Evolutionary conservation across 2,329 filamentous ascomycete species (phyloP).

Genomic region (Penicillium occitanis): DNA sequence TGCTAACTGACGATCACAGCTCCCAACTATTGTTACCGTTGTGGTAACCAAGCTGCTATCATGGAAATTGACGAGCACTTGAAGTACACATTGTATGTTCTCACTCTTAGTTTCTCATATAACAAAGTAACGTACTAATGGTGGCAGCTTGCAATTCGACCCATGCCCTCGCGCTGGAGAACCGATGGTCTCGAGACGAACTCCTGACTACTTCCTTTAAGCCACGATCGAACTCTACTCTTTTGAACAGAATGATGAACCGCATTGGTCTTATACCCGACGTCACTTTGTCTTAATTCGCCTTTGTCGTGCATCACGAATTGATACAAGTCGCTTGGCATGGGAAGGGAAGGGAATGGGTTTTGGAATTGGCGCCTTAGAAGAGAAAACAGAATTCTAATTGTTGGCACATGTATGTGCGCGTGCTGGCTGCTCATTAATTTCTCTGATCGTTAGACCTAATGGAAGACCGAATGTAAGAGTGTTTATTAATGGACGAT

Average conservation of each 20-base stretch:
- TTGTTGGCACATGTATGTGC: constrained; percentile 13
- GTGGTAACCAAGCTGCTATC: constrained; percentile 98
- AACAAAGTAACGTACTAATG: not conserved
- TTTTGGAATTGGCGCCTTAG: constrained; percentile 16
- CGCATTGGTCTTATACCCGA: constrained; percentile 19
- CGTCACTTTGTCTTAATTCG: constrained; percentile 14
- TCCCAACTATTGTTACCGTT: constrained; percentile 96
- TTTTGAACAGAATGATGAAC: constrained; percentile 19
- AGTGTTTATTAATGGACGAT: not conserved
- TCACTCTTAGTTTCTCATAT: not conserved
- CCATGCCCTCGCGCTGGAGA: constrained; percentile 96
- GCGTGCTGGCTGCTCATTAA: constrained; percentile 3
- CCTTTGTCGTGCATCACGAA: constrained; percentile 10
- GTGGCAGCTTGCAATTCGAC: constrained; percentile 89
- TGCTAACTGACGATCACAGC: constrained; percentile 47
- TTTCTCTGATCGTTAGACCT: constrained; percentile 14
- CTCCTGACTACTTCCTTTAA: constrained; percentile 97
- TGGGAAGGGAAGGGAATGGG: constrained; percentile 8
- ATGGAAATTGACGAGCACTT: constrained; percentile 99
- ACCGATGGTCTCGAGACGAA: constrained; percentile 96
- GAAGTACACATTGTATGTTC: constrained; percentile 96
- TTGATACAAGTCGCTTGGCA: constrained; percentile 13
- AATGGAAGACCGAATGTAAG: constrained; percentile 6
- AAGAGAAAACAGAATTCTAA: constrained; percentile 9
- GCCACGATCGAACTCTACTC: constrained; percentile 31